These are phyloP conservation scores for Xylariaceae sp. DNA, from an alignment of 2,329 filamentous ascomycete species.

Conservation along the genomic window DNA sequence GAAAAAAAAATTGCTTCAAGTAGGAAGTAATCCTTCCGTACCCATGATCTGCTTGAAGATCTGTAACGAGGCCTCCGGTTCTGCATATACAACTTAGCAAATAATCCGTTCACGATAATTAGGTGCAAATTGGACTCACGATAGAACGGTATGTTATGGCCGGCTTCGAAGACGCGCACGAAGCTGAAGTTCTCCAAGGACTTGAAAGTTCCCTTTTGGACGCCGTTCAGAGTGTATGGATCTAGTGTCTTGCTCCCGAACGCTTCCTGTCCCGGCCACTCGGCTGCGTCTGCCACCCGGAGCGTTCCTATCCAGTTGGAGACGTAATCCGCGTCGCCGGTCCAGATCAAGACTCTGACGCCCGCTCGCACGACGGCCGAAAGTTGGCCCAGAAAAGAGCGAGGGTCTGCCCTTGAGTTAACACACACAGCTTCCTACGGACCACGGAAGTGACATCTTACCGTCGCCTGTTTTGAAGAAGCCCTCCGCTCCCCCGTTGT, in stretches of 20 bases:
- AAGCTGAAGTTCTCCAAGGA: constrained; percentile 51
- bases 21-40: constrained; percentile 11
- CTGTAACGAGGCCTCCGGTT: constrained; percentile 19
- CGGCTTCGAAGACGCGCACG: constrained; percentile 50
- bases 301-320: constrained; percentile 61
- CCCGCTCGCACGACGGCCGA: constrained; percentile 49
- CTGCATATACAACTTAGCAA: constrained; percentile 7
- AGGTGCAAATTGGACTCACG: constrained; percentile 37
- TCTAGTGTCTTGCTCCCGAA: constrained; percentile 44
- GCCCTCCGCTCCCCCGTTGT: neutral
- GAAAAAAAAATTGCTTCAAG: neutral
- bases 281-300: constrained; percentile 48
- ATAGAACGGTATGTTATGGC: constrained; percentile 49
- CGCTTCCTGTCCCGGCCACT: constrained; percentile 43
- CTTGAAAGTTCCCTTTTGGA: constrained; percentile 53
- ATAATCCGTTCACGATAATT: neutral
- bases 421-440: constrained; percentile 8
- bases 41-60: constrained; percentile 18
- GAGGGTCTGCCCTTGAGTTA: constrained; percentile 3
- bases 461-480: constrained; percentile 11
- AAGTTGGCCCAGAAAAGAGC: constrained; percentile 43
- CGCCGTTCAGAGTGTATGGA: constrained; percentile 53
- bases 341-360: constrained; percentile 55
- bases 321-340: constrained; percentile 60
- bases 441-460: constrained; percentile 6